phyloP scores from a whole-genome alignment of 2,329 filamentous ascomycete species.

The Scleromitrula shiraiana region DNA sequence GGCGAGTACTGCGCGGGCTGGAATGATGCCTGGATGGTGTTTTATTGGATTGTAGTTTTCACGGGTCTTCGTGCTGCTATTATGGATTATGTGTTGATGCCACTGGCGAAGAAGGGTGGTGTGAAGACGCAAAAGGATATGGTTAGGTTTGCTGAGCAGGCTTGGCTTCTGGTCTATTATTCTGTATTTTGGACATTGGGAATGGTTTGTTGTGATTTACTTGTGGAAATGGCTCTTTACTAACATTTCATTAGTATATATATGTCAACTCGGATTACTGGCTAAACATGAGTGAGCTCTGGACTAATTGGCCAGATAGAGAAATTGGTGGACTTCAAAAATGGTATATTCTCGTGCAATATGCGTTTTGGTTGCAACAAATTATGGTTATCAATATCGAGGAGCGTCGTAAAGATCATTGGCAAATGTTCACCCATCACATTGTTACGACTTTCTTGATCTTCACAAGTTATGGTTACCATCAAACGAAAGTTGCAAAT shows the following conservation, averaged over 20 bases:
- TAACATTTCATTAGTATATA: conserved; percentile 54
- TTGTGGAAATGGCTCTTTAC: conserved; percentile 1
- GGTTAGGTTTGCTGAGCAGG: conserved; percentile 87
- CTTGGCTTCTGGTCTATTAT: conserved; percentile 84
- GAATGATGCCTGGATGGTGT: conserved; percentile 72
- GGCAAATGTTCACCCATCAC: conserved; percentile 94
- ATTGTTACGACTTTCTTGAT: conserved; percentile 80
- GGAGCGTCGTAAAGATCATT: conserved; percentile 87
- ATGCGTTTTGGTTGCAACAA: conserved; percentile 91
- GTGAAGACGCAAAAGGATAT: conserved; percentile 68
- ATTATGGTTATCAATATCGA: conserved; percentile 93
- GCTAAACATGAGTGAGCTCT: conserved; percentile 68
- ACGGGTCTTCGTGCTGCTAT: conserved; percentile 75
- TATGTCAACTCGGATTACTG: conserved; percentile 72
- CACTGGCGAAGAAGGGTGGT: conserved; percentile 64
- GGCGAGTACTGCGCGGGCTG: conserved; percentile 67
- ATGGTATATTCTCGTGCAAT: conserved; percentile 82
- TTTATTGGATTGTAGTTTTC: conserved; percentile 74
- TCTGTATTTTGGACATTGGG: conserved; percentile 73
- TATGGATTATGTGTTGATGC: conserved; percentile 83
- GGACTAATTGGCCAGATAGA: conserved; percentile 76
- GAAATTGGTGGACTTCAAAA: conserved; percentile 71
- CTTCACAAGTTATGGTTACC: conserved; percentile 74
- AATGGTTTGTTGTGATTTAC: conserved; percentile 49
- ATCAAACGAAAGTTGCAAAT: conserved; percentile 80